phyloP scores from a whole-genome alignment of 495 filamentous ascomycete genomes.

The Hypoxylon subgilvum region DNA sequence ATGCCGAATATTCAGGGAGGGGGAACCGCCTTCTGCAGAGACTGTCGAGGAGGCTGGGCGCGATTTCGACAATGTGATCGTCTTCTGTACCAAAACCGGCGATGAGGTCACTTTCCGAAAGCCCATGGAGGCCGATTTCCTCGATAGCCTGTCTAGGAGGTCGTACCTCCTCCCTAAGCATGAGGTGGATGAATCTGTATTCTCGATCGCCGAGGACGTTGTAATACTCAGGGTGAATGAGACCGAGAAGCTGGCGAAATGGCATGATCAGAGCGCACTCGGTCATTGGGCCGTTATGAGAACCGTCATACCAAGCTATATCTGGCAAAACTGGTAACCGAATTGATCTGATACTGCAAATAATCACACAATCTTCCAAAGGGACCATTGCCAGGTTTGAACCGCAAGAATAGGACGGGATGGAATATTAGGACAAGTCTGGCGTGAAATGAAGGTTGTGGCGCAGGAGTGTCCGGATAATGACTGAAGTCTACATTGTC shows the following conservation, averaged over 20 bases:
- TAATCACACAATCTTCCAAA: too few relatives aligned
- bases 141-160: conserved; percentile 71
- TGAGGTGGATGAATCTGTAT: conserved; percentile 66
- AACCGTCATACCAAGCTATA: conserved; percentile 72
- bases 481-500: too few relatives aligned
- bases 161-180: conserved; percentile 73
- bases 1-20: conserved; percentile 84
- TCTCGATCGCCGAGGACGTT: conserved; percentile 50
- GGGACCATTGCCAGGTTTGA: too few relatives aligned
- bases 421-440: too few relatives aligned
- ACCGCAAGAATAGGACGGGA: too few relatives aligned
- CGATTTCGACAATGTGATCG: conserved; percentile 90
- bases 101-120: conserved; percentile 67
- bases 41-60: conserved; percentile 48
- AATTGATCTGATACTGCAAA: too few relatives aligned
- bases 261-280: conserved; percentile 74
- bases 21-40: conserved; percentile 53
- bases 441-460: too few relatives aligned
- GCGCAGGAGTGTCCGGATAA: too few relatives aligned
- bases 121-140: conserved; percentile 68
- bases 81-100: conserved; percentile 68
- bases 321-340: conserved; percentile 89
- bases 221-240: conserved; percentile 61
- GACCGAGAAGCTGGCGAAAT: conserved; percentile 66
- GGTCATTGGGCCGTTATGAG: conserved; percentile 94